A percentile compares a stretch with the other conserved stretches of the same genome.
phyloP scores from a whole-genome alignment of 192 early-diverging fungal genomes.

The Anaeromyces robustus region DNA sequence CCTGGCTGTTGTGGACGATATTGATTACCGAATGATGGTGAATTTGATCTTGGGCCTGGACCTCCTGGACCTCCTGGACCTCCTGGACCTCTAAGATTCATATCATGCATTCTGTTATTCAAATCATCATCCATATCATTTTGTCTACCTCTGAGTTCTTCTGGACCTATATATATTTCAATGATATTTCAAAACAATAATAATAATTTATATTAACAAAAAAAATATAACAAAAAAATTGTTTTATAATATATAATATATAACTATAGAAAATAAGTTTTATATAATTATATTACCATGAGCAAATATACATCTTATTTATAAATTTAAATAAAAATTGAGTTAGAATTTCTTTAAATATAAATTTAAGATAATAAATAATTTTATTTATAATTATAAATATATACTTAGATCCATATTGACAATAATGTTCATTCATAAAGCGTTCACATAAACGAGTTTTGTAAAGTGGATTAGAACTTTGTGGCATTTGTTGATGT shows the following conservation, averaged over 20 bases:
- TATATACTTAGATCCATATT: constrained; percentile 79
- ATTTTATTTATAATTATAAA: constrained; percentile 1
- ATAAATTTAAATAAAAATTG: background rate
- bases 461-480: constrained; percentile 55
- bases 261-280: no score
- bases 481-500: constrained; percentile 17
- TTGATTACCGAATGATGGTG: background rate
- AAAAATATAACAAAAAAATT: no score
- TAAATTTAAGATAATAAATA: background rate
- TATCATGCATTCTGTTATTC: background rate
- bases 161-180: background rate
- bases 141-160: background rate
- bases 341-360: no score
- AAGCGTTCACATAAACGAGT: constrained; percentile 71
- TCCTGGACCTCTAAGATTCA: background rate
- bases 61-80: no score
- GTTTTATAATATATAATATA: no score
- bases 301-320: constrained; percentile 5
- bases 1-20: background rate
- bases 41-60: background rate
- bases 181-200: no score
- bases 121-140: background rate
- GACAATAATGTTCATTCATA: constrained; percentile 55
- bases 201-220: no score
- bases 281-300: no score